Evolutionary conservation across 805 yeast species (phyloP).

Genomic region (Vanderwaltozyma tropicalis): DNA sequence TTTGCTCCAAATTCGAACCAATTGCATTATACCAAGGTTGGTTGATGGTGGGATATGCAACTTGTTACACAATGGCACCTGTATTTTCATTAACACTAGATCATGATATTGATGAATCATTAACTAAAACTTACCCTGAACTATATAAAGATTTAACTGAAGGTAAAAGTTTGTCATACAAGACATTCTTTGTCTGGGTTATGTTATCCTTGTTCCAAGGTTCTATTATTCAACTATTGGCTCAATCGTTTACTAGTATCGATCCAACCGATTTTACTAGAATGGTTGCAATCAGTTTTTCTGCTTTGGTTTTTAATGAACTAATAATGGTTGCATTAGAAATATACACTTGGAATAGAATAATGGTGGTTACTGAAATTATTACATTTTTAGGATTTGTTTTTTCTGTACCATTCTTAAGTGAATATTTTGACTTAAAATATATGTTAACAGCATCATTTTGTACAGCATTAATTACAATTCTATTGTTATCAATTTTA

Average conservation of each 20-base stretch:
- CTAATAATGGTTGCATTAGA: constrained; percentile 88
- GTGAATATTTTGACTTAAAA: constrained; percentile 73
- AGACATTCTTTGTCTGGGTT: constrained; percentile 87
- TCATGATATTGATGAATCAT: constrained; percentile 78
- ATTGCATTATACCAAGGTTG: constrained; percentile 91
- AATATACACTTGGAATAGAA: constrained; percentile 80
- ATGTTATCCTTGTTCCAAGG: constrained; percentile 89
- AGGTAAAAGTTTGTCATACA: constrained; percentile 77
- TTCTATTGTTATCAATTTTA: constrained; percentile 58
- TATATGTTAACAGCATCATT: constrained; percentile 51
- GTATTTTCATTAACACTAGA: constrained; percentile 89
- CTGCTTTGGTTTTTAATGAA: constrained; percentile 74
- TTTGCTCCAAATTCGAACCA: constrained; percentile 83
- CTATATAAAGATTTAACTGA: constrained; percentile 83
- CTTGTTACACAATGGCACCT: constrained; percentile 96
- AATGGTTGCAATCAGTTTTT: constrained; percentile 81
- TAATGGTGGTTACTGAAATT: constrained; percentile 64
- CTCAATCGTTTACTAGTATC: constrained; percentile 69
- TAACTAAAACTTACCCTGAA: constrained; percentile 89
- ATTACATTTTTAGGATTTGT: constrained; percentile 58
- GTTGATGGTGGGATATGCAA: constrained; percentile 97
- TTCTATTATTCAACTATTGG: constrained; percentile 63
- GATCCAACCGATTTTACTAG: constrained; percentile 41
- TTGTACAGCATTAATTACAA: constrained; percentile 57
- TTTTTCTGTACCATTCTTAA: constrained; percentile 70